These are phyloP conservation scores for Magnaporthiopsis incrustans DNA, from an alignment of 2,329 filamentous ascomycete species.

Conservation along the genomic window DNA sequence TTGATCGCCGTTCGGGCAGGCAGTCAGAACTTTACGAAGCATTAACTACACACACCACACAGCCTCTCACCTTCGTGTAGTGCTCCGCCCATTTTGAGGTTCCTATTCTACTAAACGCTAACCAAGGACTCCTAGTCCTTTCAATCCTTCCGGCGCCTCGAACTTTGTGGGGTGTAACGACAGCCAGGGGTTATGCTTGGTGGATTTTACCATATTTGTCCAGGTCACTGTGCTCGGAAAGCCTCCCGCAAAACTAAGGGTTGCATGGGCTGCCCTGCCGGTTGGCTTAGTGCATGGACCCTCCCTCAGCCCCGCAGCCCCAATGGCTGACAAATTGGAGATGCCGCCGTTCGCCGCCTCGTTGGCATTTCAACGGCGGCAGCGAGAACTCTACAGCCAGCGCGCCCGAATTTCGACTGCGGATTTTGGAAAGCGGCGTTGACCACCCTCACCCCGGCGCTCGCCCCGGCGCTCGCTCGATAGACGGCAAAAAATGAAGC, in stretches of 20 bases:
- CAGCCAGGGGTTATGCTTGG: neutral
- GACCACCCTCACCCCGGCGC: neutral
- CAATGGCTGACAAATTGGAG: neutral
- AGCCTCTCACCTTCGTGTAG: no score
- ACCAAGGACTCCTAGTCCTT: neutral
- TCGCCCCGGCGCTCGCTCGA: neutral
- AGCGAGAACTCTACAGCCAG: neutral
- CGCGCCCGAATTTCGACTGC: neutral
- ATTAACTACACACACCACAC: no score
- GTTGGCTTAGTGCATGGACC: neutral
- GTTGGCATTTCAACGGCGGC: neutral
- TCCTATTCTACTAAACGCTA: no score
- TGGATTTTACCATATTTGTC: neutral
- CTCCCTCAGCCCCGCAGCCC: neutral
- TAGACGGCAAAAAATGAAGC: conserved; percentile 38
- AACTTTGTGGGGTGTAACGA: neutral
- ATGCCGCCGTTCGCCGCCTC: neutral
- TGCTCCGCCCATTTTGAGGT: no score
- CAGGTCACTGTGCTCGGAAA: no score
- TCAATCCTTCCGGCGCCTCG: neutral
- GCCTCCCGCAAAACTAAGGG: no score
- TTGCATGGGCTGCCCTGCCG: neutral
- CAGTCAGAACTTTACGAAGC: neutral
- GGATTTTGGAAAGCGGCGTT: no score
- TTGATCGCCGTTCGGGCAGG: neutral